Conservation (phyloP, 73 alveolate genomes). For the Symbiodinium pilosum region DNA sequence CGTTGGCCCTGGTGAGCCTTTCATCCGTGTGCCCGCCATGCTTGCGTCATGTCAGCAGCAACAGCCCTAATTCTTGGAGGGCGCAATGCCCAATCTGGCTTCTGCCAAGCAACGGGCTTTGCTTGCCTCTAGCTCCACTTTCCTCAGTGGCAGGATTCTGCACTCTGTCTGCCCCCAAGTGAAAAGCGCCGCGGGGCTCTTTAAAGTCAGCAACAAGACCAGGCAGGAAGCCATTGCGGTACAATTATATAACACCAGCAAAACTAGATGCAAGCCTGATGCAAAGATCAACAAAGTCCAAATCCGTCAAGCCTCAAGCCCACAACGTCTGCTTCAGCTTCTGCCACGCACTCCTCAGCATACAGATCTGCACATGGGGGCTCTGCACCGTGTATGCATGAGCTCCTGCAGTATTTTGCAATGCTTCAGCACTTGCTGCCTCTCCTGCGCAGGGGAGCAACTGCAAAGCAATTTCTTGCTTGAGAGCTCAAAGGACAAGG, state of each 20-base stretch:
- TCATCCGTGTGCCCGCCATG: too few species aligned
- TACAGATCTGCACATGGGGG: background rate
- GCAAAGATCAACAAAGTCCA: too few species aligned
- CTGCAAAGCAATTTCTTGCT: too few species aligned
- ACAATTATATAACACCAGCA: too few species aligned
- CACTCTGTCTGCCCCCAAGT: too few species aligned
- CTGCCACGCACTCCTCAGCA: slow-evolving; percentile 31
- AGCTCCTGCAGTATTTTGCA: slow-evolving; percentile 58
- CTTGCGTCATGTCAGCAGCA: too few species aligned
- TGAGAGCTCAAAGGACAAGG: background rate
- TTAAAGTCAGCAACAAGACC: background rate
- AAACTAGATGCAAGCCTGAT: too few species aligned
- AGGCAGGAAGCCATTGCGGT: too few species aligned
- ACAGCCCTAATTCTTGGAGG: background rate
- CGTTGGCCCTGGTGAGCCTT: too few species aligned
- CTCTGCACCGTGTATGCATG: background rate
- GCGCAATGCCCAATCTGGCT: background rate
- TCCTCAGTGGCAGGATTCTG: slow-evolving; percentile 15
- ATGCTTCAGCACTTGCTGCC: background rate
- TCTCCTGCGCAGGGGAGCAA: too few species aligned
- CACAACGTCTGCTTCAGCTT: slow-evolving; percentile 56
- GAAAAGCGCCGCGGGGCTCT: background rate
- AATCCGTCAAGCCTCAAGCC: background rate
- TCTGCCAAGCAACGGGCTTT: background rate
- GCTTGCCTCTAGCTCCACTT: slow-evolving; percentile 16